These are phyloP conservation scores for Arabis alpina DNA, from an alignment of 345 rosid genomes.

Conservation along the genomic window DNA sequence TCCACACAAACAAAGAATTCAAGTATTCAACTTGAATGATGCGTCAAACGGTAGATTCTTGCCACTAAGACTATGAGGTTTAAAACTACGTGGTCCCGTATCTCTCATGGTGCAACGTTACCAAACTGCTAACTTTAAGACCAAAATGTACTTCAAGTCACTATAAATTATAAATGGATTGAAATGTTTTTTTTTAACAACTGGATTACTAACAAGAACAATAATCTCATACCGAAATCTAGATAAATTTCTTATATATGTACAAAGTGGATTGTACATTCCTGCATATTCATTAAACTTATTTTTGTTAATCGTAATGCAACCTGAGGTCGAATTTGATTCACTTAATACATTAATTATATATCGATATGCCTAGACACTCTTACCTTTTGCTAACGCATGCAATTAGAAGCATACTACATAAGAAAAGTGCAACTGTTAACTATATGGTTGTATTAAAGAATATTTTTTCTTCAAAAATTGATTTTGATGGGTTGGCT, in stretches of 20 bases:
- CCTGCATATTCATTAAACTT: not conserved
- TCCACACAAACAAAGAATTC: too few relatives aligned
- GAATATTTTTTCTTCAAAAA: not conserved
- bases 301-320: not conserved
- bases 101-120: not conserved
- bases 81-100: not conserved
- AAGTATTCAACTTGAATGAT: not conserved
- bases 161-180: not conserved
- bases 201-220: not conserved
- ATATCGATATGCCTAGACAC: not conserved
- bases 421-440: not conserved
- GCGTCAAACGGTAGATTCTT: not conserved
- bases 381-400: not conserved
- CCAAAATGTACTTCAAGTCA: not conserved
- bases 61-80: not conserved
- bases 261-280: not conserved
- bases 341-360: not conserved
- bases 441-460: not conserved
- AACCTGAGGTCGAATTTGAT: not conserved
- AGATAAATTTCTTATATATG: not conserved
- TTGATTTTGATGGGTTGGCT: constrained; percentile 24
- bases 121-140: not conserved
- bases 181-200: not conserved
- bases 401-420: constrained; percentile 5
- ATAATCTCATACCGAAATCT: not conserved